Conservation (phyloP, 805 yeast species). For the Phaffomyces thermotolerans region DNA sequence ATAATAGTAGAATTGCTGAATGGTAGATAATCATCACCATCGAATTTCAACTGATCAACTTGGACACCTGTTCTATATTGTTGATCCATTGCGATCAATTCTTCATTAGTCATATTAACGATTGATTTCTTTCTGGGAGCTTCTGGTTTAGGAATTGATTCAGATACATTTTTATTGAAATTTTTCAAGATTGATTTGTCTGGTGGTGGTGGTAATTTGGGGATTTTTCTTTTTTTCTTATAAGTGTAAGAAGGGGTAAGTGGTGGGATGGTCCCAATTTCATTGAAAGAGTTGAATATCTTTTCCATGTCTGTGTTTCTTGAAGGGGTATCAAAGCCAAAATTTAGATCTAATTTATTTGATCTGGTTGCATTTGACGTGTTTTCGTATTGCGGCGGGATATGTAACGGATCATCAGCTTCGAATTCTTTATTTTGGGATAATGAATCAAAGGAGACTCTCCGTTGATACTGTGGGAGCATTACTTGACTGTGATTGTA, state of each 20-base stretch:
- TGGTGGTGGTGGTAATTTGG: slow-evolving; percentile 23
- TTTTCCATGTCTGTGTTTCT: slow-evolving; percentile 12
- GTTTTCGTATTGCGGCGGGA: slow-evolving; percentile 20
- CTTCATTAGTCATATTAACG: slow-evolving; percentile 22
- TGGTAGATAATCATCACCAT: slow-evolving; percentile 21
- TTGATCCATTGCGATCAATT: slow-evolving; percentile 19
- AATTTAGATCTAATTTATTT: slow-evolving; percentile 13
- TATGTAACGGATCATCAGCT: slow-evolving; percentile 19
- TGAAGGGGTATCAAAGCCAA: slow-evolving; percentile 16
- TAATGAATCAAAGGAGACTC: slow-evolving; percentile 23
- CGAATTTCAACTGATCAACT: slow-evolving; percentile 17
- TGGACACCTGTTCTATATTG: slow-evolving; percentile 19
- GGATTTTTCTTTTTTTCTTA: slow-evolving; percentile 10
- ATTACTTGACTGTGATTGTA: not conserved
- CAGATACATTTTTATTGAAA: not conserved
- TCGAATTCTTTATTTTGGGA: slow-evolving; percentile 12
- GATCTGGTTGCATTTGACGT: not conserved
- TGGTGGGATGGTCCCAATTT: slow-evolving; percentile 3
- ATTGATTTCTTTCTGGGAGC: slow-evolving; percentile 17
- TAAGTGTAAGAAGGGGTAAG: not conserved
- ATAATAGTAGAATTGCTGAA: not conserved
- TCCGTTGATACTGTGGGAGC: slow-evolving; percentile 14
- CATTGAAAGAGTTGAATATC: slow-evolving; percentile 15
- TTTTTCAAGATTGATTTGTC: slow-evolving; percentile 18
- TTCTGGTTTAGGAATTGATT: too few species aligned